These are phyloP conservation scores for Calycina marina DNA, from an alignment of 2,329 filamentous ascomycete genomes.

Conservation along the genomic window DNA sequence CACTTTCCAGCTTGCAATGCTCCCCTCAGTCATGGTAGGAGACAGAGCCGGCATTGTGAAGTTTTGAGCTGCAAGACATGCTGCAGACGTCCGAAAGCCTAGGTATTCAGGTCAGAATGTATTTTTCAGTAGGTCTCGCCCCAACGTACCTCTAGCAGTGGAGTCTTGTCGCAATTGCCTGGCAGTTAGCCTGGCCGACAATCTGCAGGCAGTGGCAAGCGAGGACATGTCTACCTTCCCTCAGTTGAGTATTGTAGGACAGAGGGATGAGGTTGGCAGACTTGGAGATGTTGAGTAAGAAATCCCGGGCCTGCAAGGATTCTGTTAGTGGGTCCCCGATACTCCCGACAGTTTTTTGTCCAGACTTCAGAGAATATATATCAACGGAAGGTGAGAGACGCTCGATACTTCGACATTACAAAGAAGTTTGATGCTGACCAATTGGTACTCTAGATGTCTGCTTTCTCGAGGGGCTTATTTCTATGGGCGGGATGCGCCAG, in stretches of 20 bases:
- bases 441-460: conserved; percentile 20
- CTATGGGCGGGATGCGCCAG: conserved; percentile 11
- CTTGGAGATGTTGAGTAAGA: conserved; percentile 10
- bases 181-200: conserved; percentile 44
- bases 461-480: conserved; percentile 23
- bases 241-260: conserved; percentile 18
- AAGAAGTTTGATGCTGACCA: not conserved
- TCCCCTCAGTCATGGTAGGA: conserved; percentile 88
- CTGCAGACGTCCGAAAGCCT: conserved; percentile 52
- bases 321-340: conserved; percentile 7
- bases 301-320: conserved; percentile 4
- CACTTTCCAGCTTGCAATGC: conserved; percentile 72
- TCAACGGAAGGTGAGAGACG: too few species aligned
- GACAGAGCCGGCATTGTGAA: conserved; percentile 86
- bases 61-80: conserved; percentile 61
- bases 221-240: conserved; percentile 42
- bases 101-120: conserved; percentile 10
- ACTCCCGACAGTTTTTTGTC: conserved; percentile 5
- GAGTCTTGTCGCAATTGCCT: conserved; percentile 39
- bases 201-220: conserved; percentile 46
- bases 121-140: conserved; percentile 5
- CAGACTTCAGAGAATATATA: too few species aligned
- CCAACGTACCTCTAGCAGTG: conserved; percentile 39
- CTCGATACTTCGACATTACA: not conserved
- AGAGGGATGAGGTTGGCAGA: conserved; percentile 7